Conservation (phyloP, 2,329 filamentous ascomycete genomes). For the Cercospora sesami region DNA sequence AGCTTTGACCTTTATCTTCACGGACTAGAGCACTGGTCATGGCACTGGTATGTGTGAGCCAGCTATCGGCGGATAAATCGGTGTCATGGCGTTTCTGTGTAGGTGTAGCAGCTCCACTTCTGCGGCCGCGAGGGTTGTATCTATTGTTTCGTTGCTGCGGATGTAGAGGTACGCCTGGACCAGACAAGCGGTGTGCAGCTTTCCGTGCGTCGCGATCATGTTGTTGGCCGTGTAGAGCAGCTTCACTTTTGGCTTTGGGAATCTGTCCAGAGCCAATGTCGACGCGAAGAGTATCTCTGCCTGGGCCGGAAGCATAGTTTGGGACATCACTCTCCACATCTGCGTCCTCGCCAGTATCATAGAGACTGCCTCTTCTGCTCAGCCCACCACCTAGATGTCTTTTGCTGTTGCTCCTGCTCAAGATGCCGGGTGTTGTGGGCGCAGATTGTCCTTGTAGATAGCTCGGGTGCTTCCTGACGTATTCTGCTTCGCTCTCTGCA, state of each 20-base stretch:
- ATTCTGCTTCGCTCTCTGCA: conserved; percentile 29
- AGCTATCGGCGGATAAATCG: conserved; percentile 47
- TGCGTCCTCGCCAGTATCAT: conserved; percentile 27
- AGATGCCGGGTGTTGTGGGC: conserved; percentile 51
- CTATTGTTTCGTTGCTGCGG: conserved; percentile 18
- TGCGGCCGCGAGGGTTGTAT: conserved; percentile 11
- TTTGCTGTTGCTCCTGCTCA: conserved; percentile 46
- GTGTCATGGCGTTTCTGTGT: conserved; percentile 12
- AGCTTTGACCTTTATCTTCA: conserved; percentile 63
- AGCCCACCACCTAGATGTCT: conserved; percentile 38
- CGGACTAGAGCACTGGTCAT: conserved; percentile 58
- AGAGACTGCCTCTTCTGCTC: conserved; percentile 35
- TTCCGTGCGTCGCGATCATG: conserved; percentile 9
- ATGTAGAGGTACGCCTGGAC: conserved; percentile 25
- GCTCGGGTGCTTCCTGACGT: conserved; percentile 41
- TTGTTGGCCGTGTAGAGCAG: conserved; percentile 40
- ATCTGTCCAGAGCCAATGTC: conserved; percentile 35
- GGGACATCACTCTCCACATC: conserved; percentile 13
- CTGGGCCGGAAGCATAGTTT: neutral
- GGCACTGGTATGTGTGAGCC: conserved; percentile 60
- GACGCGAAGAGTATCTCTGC: conserved; percentile 2
- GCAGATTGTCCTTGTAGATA: conserved; percentile 53
- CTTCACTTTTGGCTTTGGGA: conserved; percentile 51
- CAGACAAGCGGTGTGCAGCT: conserved; percentile 19
- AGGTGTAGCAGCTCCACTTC: conserved; percentile 23